These are phyloP conservation scores for Epichloe elymi DNA, from an alignment of 2,329 filamentous ascomycete genomes.

Conservation along the genomic window DNA sequence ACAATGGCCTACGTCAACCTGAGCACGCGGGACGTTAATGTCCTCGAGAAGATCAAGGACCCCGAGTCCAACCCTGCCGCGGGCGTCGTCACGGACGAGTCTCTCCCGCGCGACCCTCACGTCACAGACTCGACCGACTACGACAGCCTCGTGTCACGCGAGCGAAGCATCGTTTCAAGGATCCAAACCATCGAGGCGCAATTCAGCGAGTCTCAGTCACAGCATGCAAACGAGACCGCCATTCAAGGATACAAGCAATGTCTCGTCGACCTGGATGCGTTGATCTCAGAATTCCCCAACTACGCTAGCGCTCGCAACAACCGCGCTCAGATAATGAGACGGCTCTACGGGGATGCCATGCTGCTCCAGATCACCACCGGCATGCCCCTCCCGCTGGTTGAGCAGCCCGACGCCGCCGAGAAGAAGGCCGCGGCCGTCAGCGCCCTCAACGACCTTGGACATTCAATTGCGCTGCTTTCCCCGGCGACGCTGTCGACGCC, in stretches of 20 bases:
- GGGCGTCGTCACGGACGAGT: constrained; percentile 39
- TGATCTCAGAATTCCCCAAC: constrained; percentile 44
- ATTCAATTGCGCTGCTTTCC: constrained; percentile 44
- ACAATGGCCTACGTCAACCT: constrained; percentile 34
- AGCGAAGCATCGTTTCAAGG: constrained; percentile 38
- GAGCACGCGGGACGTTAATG: constrained; percentile 44
- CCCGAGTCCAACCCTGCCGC: constrained; percentile 47
- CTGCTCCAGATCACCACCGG: constrained; percentile 29
- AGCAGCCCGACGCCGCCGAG: constrained; percentile 22
- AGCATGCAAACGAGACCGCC: constrained; percentile 22
- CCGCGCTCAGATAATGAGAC: constrained; percentile 52
- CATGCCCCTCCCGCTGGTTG: constrained; percentile 28
- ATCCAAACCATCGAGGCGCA: constrained; percentile 44
- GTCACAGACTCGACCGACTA: constrained; percentile 38
- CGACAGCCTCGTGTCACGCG: constrained; percentile 33
- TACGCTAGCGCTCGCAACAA: constrained; percentile 69
- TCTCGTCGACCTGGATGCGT: constrained; percentile 34
- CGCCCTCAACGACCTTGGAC: constrained; percentile 40
- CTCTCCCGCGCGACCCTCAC: constrained; percentile 43
- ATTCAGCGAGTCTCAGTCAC: constrained; percentile 28
- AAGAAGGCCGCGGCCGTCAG: constrained; percentile 25
- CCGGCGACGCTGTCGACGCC: constrained; percentile 35
- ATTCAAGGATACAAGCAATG: constrained; percentile 33
- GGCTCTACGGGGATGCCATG: constrained; percentile 49
- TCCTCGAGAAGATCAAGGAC: constrained; percentile 55